These are phyloP conservation scores for Ascochyta rabiei DNA, from an alignment of 2,329 filamentous ascomycete species.

Conservation along the genomic window DNA sequence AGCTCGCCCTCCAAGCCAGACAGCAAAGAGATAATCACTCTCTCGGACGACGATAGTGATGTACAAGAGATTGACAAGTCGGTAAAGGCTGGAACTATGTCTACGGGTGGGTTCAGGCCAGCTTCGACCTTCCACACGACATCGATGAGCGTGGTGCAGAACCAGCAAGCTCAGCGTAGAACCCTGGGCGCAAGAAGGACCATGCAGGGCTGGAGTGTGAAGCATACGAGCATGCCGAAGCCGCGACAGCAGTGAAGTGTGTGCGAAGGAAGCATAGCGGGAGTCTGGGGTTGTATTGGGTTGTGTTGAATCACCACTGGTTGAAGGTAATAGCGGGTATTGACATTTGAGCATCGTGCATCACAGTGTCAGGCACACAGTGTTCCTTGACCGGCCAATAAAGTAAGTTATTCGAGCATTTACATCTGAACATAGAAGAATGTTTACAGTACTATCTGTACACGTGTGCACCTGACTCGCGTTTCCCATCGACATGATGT, in stretches of 20 bases:
- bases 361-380: no score
- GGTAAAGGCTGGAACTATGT: conserved; percentile 7
- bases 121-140: conserved; percentile 54
- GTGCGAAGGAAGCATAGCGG: neutral
- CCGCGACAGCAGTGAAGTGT: conserved; percentile 22
- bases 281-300: neutral
- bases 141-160: conserved; percentile 44
- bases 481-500: neutral
- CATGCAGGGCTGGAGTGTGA: conserved; percentile 59
- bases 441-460: conserved; percentile 11
- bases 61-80: conserved; percentile 14
- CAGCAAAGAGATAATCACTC: conserved; percentile 1
- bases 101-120: conserved; percentile 35
- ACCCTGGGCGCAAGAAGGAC: conserved; percentile 59
- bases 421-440: neutral
- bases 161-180: conserved; percentile 44
- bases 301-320: neutral
- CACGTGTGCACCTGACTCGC: neutral
- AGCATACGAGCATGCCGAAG: conserved; percentile 40
- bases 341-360: neutral
- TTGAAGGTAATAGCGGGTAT: neutral
- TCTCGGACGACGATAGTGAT: conserved; percentile 12
- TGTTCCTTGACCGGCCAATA: no score
- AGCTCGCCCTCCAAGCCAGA: conserved; percentile 51
- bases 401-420: neutral